These are phyloP conservation scores for Backusella sp. DNA, from an alignment of 192 early-diverging fungal species.

Conservation along the genomic window DNA sequence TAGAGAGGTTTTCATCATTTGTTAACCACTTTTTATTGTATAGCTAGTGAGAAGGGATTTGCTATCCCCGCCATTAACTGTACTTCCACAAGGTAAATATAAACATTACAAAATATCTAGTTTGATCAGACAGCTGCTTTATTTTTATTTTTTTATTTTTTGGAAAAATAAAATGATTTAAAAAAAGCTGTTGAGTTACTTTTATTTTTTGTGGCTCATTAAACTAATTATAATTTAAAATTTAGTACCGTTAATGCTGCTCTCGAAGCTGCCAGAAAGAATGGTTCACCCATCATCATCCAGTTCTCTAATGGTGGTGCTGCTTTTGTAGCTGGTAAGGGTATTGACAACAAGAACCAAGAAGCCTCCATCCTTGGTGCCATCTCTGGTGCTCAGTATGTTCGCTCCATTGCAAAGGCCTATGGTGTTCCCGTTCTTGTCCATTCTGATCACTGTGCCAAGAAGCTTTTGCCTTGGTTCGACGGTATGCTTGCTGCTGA, in stretches of 20 bases:
- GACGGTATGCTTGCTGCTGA: constrained; percentile 94
- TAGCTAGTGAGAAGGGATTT: constrained; percentile 71
- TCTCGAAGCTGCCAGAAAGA: constrained; percentile 84
- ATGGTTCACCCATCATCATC: constrained; percentile 90
- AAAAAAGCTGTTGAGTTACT: neutral
- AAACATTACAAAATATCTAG: neutral
- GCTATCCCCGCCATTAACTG: constrained; percentile 97
- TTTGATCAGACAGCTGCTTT: neutral
- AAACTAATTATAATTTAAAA: neutral
- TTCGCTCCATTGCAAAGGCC: constrained; percentile 30
- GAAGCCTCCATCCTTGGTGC: constrained; percentile 86
- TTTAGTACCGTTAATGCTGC: constrained; percentile 84
- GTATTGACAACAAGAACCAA: constrained; percentile 85
- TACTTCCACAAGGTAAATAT: constrained; percentile 68
- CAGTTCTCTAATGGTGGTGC: constrained; percentile 94
- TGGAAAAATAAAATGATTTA: neutral
- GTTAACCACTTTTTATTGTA: neutral
- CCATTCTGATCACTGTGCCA: constrained; percentile 96
- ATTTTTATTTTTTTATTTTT: neutral
- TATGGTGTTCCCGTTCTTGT: constrained; percentile 59
- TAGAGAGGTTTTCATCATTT: no score
- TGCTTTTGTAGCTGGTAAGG: constrained; percentile 92
- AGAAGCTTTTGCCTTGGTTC: constrained; percentile 96
- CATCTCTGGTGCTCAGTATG: constrained; percentile 77
- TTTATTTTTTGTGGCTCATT: neutral